These are phyloP conservation scores for Candida adriatica DNA, from an alignment of 805 yeast species.

Conservation along the genomic window DNA sequence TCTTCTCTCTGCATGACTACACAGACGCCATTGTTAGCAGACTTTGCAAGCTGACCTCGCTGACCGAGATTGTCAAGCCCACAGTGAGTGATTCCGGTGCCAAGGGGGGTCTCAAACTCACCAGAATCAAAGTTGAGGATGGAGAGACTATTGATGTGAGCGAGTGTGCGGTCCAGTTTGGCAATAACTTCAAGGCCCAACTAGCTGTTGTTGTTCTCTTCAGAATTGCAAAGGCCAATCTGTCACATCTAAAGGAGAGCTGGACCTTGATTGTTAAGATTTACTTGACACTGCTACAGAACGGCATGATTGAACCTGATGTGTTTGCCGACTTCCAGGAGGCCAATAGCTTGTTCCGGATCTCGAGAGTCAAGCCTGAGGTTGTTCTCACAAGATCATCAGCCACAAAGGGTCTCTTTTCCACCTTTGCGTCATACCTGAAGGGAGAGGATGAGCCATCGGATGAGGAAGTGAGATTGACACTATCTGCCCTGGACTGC, in stretches of 20 bases:
- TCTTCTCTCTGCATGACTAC: conserved; percentile 46
- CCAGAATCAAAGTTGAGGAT: conserved; percentile 21
- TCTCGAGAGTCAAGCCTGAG: conserved; percentile 62
- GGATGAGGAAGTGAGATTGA: conserved; percentile 84
- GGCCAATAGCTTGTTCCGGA: conserved; percentile 40
- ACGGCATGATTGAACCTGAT: conserved; percentile 63
- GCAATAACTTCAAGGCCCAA: conserved; percentile 88
- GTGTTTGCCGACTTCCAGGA: conserved; percentile 60
- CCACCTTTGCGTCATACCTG: conserved; percentile 86
- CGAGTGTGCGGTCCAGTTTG: conserved; percentile 76
- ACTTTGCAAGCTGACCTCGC: conserved; percentile 62
- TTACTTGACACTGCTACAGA: conserved; percentile 59
- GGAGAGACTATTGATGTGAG: conserved; percentile 56
- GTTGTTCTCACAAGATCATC: conserved; percentile 56
- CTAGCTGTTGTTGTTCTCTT: conserved; percentile 81
- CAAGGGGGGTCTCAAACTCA: conserved; percentile 12
- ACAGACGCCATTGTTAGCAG: conserved; percentile 62
- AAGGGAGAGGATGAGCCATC: conserved; percentile 96
- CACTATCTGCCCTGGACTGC: conserved; percentile 79
- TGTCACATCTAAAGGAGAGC: conserved; percentile 33
- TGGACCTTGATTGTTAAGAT: conserved; percentile 61
- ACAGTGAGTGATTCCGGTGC: conserved; percentile 2
- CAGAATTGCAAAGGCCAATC: conserved; percentile 59
- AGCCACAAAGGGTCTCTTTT: conserved; percentile 73
- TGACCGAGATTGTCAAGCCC: conserved; percentile 27